Conservation (phyloP, 2,329 filamentous ascomycete genomes). For the Ascocoryne sarcoides region DNA sequence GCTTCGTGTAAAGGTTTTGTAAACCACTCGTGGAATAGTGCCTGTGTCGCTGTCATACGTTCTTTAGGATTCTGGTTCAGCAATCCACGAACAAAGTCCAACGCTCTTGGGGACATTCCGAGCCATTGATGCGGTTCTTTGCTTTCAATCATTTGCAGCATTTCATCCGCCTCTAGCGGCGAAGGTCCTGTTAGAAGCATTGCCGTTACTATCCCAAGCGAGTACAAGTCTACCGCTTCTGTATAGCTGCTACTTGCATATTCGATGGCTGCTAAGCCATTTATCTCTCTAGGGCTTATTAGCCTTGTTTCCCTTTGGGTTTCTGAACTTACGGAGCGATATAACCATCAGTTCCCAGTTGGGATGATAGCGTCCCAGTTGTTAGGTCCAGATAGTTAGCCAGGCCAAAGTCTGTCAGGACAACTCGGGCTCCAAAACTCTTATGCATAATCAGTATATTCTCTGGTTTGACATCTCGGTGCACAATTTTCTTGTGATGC, state of each 20-base stretch:
- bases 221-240: constrained; percentile 26
- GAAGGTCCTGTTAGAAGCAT: constrained; percentile 20
- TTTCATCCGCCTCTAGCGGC: constrained; percentile 13
- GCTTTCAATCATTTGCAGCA: constrained; percentile 13
- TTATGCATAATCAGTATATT: constrained; percentile 27
- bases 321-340: constrained; percentile 24
- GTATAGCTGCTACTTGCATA: constrained; percentile 19
- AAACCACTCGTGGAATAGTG: constrained; percentile 33
- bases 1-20: constrained; percentile 18
- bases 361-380: constrained; percentile 21
- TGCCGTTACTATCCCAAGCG: constrained; percentile 24
- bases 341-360: constrained; percentile 25
- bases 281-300: constrained; percentile 17
- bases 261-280: not conserved
- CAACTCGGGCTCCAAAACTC: constrained; percentile 23
- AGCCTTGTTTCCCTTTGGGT: constrained; percentile 3
- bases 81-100: constrained; percentile 29
- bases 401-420: constrained; percentile 29
- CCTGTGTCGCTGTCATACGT: constrained; percentile 29
- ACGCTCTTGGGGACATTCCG: constrained; percentile 13
- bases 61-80: constrained; percentile 26
- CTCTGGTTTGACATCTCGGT: constrained; percentile 28
- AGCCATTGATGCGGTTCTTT: constrained; percentile 9
- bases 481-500: constrained; percentile 23
- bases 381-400: constrained; percentile 16